These are phyloP conservation scores for Blakeslea trispora DNA, from an alignment of 371 early-diverging fungal species.

Conservation along the genomic window DNA sequence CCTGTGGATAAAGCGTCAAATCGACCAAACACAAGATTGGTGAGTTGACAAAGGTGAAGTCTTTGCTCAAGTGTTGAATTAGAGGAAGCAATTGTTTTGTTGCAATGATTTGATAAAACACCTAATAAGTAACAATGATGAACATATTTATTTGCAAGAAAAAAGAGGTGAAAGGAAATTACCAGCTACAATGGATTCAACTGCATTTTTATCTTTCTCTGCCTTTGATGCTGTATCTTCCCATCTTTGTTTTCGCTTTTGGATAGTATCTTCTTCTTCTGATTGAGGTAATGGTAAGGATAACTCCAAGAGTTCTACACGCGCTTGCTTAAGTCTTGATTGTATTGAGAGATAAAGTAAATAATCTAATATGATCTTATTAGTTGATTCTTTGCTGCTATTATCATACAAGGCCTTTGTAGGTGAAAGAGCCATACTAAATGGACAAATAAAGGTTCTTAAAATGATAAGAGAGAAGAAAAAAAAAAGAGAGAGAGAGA, in stretches of 20 bases:
- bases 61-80: conserved; percentile 57
- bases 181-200: conserved; percentile 54
- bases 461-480: conserved; percentile 4
- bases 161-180: neutral
- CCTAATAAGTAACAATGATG: conserved; percentile 30
- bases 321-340: conserved; percentile 44
- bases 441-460: no score
- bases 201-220: conserved; percentile 55
- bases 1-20: conserved; percentile 55
- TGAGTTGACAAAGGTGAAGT: conserved; percentile 61
- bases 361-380: conserved; percentile 65
- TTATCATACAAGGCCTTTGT: neutral
- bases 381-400: conserved; percentile 53
- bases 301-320: conserved; percentile 48
- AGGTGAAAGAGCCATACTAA: neutral
- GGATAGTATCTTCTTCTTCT: conserved; percentile 21
- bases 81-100: conserved; percentile 44
- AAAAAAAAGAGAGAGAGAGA: conserved; percentile 1
- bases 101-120: conserved; percentile 56
- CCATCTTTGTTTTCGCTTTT: conserved; percentile 41
- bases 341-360: conserved; percentile 63
- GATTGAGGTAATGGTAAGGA: conserved; percentile 31
- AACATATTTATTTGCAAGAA: neutral
- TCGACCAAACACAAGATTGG: conserved; percentile 65
- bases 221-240: conserved; percentile 45